Evolutionary conservation across 164 flowering plant species (phyloP), one percentile per base, ranked within the genome.

Genomic region (Kingdonia uniflora): DNA sequence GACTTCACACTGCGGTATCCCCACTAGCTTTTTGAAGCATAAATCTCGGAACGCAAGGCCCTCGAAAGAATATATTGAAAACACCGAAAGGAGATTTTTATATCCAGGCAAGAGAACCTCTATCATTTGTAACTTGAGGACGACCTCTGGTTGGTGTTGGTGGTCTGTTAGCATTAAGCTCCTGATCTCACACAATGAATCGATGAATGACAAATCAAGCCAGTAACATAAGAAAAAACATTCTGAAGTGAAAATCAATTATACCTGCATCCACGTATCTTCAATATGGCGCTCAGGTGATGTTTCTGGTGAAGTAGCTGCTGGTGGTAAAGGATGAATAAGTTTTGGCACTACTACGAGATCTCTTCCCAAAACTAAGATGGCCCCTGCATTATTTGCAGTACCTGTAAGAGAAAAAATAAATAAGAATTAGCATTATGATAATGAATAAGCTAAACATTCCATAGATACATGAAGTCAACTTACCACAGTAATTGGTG

Each of bases 231-330:
- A 29, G 8, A 29, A 29, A 29, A 29, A 29, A 19, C 4, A 16
- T 17, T 44, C 2, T 16, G 11, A 44, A 44, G 20, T 15, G 11
- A 22, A 20, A 47, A 52, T 41, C 12, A 45, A 29, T 11, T 22
- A 43, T 24, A 91, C 99, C 96, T 94, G 99, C 99, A 94, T 94
- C 99, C 97, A 94, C 25, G 97, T 89, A 62, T 89, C 97, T 57
- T 94, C 99, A 54, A 80, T 76, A 52, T 87, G 99, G 37, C 79
- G 86, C 56, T 89, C 96, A 1, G 99, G 96, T 17, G 97, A 89
- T 40, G 85, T 57, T 70, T 94, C 97, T 45, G 96, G 92, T 1
- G 96, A 89, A 52, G 95, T 65, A 49, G 82, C 65, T 43, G 99
- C 96, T 6, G 99, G 99, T 24, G 97, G 99, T 52, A 94, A 63